Evolutionary conservation across 805 yeast species (phyloP), one percentile per base, ranked within the genome.

Genomic region (Candida pini): DNA sequence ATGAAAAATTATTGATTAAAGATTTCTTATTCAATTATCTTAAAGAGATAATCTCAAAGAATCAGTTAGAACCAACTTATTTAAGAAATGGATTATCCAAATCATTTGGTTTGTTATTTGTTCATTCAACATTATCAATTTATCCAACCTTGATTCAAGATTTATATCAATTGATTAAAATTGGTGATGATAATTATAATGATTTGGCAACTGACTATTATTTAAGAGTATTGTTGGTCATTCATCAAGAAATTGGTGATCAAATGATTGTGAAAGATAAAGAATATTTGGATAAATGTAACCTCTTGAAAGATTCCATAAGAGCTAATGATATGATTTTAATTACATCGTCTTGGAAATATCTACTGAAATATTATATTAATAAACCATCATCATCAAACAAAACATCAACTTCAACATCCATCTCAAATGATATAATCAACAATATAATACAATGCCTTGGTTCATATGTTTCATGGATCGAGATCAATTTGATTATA

Each of bases 161-260:
- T 44, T 51, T 78, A 26, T 53, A 69, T 27, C 45, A 56, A 9
- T 47, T 74, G 26, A 49, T 62, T n/a, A 52, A 47, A 30, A n/a
- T 34, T 6, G 35, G 50, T 9, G 38, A 33, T 21, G 52, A 48
- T 26, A 40, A 60, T 3, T 60, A 65, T 48, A 55, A 66, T 49
- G 54, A 56, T 40, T 43, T 74, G 34, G 74, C 72, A 45, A 54
- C 70, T 9, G 97, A 89, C 52, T 75, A 84, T 57, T 88, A 82
- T 56, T 59, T 81, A 25, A 73, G 96, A 51, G 72, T 87, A 6
- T 63, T 88, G 39, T 58, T 78, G 28, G 74, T 82, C 20, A 76
- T 92, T 40, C 97, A 92, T 56, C 79, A 80, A 19, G 96, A 89
- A 60, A 87, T 92, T 47, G 98, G 95, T 22, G 98, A 92, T 56